These are phyloP conservation scores for Leonotis leonurus DNA, from an alignment of 257 asterid species.

Conservation along the genomic window DNA sequence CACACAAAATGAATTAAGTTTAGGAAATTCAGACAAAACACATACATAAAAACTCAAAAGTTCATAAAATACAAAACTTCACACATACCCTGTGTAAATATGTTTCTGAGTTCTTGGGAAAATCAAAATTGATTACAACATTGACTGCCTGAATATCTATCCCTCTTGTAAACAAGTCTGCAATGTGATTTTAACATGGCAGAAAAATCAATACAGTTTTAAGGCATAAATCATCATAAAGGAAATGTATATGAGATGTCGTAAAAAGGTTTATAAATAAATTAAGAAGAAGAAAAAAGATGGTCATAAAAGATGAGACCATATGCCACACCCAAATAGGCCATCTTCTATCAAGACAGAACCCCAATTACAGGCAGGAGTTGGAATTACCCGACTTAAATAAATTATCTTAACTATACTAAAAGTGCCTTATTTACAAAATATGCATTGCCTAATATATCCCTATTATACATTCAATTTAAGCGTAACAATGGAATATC, in stretches of 20 bases:
- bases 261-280: too few relatives aligned
- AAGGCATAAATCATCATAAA: neutral
- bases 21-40: neutral
- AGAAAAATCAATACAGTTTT: neutral
- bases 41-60: neutral
- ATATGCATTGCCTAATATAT: too few relatives aligned
- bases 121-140: conserved; percentile 79
- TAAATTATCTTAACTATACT: neutral
- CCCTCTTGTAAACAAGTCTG: conserved; percentile 86
- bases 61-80: neutral
- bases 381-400: neutral
- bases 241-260: neutral
- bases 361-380: neutral
- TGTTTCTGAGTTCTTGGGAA: conserved; percentile 78
- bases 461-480: too few relatives aligned
- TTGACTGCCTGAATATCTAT: conserved; percentile 91
- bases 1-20: conserved; percentile 10
- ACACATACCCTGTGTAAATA: conserved; percentile 76
- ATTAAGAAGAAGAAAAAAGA: too few relatives aligned
- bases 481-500: too few relatives aligned
- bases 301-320: neutral
- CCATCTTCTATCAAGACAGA: neutral
- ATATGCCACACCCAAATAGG: neutral
- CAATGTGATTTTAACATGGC: conserved; percentile 12
- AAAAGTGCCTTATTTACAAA: too few relatives aligned